Conservation (phyloP, 306 rosid genomes). For the Vigna hirtella region DNA sequence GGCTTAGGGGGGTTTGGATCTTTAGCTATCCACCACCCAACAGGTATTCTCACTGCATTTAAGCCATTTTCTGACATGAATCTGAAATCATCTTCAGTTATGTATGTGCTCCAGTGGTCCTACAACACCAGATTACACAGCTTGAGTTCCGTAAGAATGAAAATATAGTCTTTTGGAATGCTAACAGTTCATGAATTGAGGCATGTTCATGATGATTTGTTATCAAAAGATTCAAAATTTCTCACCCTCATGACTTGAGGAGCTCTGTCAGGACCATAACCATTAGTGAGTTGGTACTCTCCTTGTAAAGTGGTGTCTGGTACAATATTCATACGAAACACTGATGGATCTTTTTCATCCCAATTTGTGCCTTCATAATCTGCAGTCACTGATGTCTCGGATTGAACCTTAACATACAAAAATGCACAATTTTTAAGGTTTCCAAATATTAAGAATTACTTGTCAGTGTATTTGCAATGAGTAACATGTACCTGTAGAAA, state of each 20-base stretch:
- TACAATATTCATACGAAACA: constrained; percentile 44
- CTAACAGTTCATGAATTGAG: too few relatives aligned
- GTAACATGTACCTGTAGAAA: constrained; percentile 56
- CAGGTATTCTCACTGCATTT: constrained; percentile 68
- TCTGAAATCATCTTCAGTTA: constrained; percentile 65
- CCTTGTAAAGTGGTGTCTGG: constrained; percentile 43
- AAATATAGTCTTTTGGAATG: too few relatives aligned
- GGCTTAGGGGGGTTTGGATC: constrained; percentile 72
- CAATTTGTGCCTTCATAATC: constrained; percentile 59
- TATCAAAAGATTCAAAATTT: not conserved
- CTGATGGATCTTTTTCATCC: constrained; percentile 63
- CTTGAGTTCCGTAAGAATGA: not conserved
- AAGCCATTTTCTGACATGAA: constrained; percentile 65
- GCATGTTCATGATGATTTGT: not conserved
- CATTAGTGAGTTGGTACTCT: constrained; percentile 70
- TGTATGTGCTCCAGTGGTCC: constrained; percentile 66
- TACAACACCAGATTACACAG: constrained; percentile 12
- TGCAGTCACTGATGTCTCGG: constrained; percentile 52
- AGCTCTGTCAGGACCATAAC: constrained; percentile 64
- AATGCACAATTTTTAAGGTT: not conserved
- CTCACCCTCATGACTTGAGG: constrained; percentile 54
- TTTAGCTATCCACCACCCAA: constrained; percentile 76
- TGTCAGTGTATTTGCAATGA: not conserved
- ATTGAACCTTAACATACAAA: constrained; percentile 48
- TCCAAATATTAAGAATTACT: too few relatives aligned